A percentile compares a stretch with the other conserved stretches of the same genome.
Evolutionary conservation across 805 yeast genomes (phyloP).

Genomic region (Ogataea paraovalis): DNA sequence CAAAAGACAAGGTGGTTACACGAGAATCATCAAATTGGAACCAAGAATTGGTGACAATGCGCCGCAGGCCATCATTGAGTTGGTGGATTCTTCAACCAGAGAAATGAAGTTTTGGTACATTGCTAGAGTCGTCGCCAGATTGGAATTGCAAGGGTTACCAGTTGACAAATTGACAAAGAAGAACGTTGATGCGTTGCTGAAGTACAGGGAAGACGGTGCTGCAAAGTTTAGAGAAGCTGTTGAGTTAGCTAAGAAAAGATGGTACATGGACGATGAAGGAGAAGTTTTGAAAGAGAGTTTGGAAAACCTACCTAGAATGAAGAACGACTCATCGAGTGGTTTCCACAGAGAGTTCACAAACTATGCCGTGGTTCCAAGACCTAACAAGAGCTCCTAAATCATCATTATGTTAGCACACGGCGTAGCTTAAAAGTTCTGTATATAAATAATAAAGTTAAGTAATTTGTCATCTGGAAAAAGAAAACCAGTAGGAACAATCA

Average conservation of each 20-base stretch:
- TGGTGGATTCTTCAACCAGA: slow-evolving; percentile 56
- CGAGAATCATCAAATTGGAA: slow-evolving; percentile 79
- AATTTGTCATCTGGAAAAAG: no score
- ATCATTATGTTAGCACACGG: no score
- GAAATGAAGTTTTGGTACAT: slow-evolving; percentile 74
- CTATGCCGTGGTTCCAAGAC: slow-evolving; percentile 32
- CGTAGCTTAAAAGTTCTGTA: no score
- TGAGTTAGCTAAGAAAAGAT: slow-evolving; percentile 46
- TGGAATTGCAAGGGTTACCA: slow-evolving; percentile 57
- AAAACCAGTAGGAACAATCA: no score
- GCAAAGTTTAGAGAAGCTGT: slow-evolving; percentile 57
- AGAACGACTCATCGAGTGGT: slow-evolving; percentile 22
- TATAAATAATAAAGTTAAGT: neutral
- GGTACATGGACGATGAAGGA: slow-evolving; percentile 31
- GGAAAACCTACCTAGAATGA: slow-evolving; percentile 30
- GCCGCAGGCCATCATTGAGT: slow-evolving; percentile 81
- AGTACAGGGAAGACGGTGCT: slow-evolving; percentile 46
- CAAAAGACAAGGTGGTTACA: slow-evolving; percentile 72
- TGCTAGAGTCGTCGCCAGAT: slow-evolving; percentile 83
- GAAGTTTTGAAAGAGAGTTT: slow-evolving; percentile 8
- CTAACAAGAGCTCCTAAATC: neutral
- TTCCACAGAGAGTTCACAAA: slow-evolving; percentile 28
- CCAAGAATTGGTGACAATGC: slow-evolving; percentile 88
- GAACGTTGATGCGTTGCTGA: slow-evolving; percentile 51
- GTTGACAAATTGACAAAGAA: slow-evolving; percentile 49